A percentile compares a stretch with the other conserved stretches of the same genome.
Conservation (phyloP, 73 alveolate species). For the Tetrahymena thermophila region DNA sequence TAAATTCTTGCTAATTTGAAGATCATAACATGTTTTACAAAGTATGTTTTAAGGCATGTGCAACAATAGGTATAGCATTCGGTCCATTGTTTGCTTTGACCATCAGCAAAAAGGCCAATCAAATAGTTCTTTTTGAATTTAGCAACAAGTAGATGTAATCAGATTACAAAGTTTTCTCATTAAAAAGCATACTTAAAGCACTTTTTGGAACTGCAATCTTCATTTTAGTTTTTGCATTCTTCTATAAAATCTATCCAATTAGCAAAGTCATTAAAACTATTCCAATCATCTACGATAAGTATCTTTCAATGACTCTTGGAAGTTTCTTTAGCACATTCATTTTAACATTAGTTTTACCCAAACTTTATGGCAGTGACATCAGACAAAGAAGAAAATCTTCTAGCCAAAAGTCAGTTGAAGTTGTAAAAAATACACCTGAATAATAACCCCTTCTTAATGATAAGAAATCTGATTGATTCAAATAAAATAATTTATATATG, state of each 20-base stretch:
- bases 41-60: background rate
- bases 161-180: background rate
- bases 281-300: background rate
- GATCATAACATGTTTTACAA: background rate
- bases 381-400: background rate
- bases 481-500: too few relatives aligned
- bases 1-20: background rate
- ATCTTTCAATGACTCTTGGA: background rate
- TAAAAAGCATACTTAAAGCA: background rate
- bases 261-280: background rate
- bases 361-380: background rate
- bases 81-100: background rate
- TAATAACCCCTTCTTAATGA: background rate
- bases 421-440: background rate
- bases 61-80: background rate
- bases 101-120: background rate
- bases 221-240: background rate
- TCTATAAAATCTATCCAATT: background rate
- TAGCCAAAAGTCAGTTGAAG: background rate
- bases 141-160: background rate
- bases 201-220: background rate
- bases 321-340: background rate
- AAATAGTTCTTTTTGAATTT: background rate
- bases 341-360: background rate
- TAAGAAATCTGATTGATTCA: background rate